Base-by-base conservation (phyloP, 2,329 filamentous ascomycete genomes). In the Emericellopsis cladophorae region DNA sequence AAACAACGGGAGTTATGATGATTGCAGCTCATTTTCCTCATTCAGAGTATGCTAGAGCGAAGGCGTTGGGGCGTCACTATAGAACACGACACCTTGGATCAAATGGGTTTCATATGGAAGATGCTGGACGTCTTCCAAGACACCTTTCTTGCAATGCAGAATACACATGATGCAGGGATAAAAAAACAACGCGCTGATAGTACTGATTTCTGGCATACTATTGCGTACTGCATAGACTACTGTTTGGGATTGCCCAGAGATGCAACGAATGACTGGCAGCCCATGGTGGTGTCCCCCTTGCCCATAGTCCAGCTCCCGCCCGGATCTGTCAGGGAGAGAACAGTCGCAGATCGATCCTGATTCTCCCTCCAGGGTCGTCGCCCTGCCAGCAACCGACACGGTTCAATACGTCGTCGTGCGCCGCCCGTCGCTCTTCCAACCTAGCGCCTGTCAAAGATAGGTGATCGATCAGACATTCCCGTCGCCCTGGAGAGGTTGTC, bases 211-310 rank as follows among this genome's bases (percentile, higher is more conserved):
- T 31, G 36, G 36, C 36, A 38, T 29, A 15, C 36, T 24, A 14
- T 41, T 42, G 31, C 26, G 37, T 44, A 48, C 55, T 50, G 44
- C 49, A 53, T 52, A 53, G 49, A 55, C 57, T 60, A 61, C 53
- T 56, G 53, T 54, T 9, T 51, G 46, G 47, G 49, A 50, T 53
- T 56, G 56, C 49, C 54, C 48, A 45, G 51, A 42, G 48, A 45
- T 50, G 37, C 46, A 59, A 54, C 49, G 50, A 60, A 48, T 45
- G 54, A 58, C 57, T 46, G 55, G 53, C 56, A 61, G 56, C 51
- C 51, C 55, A 45, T 51, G 45, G 44, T 51, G 38, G 42, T 41
- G 32, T 42, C 48, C 48, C 48, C 47, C 51, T 14, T 53, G 56
- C 52, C 52, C 51, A 49, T 54, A 60, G 52, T 49, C 51, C 37